Evolutionary conservation across 805 yeast genomes (phyloP), one percentile per base, ranked within the genome.

Genomic region (Hanseniaspora occidentalis): DNA sequence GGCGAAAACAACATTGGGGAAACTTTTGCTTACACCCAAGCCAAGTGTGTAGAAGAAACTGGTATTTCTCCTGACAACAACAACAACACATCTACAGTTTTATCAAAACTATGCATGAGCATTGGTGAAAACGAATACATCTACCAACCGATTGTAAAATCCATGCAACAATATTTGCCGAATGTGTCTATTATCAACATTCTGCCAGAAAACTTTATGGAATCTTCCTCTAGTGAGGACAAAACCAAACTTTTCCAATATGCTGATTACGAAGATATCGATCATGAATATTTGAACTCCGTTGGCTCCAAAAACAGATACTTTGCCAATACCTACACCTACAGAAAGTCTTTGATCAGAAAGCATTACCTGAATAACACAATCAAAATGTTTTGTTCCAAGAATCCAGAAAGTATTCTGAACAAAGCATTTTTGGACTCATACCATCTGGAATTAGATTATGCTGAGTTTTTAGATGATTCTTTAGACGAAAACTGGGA

Each of bases 381-480:
- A 0, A 70, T 92, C n/a, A 79, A 75, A 38, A 73, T 75, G 43
- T 88, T 73, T 50, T 62, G 64, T 3, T 84, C 79, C 7, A 92
- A 92, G 54, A 61, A 86, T 52, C 94, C 95, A 1, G 58, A 62
- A 0, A 76, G 88, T 1, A 62, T 76, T 1, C 64, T 92, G 41
- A 62, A 56, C 2, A 50, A 46, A 1, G 75, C 92, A 2, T 77
- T 75, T 45, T 89, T 96, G 1, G 83, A 75, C 40, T 70, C 88
- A 3, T 85, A 67, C 59, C 78, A 79, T 41, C 64, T 92, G 24
- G 97, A 92, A 53, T 73, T 92, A 18, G 97, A 89, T 52, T 92
- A 84, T 60, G 96, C 97, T 1, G 98, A 92, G 57, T 92, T 92
- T 51, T 64, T 92, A 38, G 97, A 92, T 51, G 98, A 92, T 55